Evolutionary conservation across 1,284 basidiomycete genomes (phyloP), one percentile per base, ranked within the genome.

Genomic region (Mycena citricolor): DNA sequence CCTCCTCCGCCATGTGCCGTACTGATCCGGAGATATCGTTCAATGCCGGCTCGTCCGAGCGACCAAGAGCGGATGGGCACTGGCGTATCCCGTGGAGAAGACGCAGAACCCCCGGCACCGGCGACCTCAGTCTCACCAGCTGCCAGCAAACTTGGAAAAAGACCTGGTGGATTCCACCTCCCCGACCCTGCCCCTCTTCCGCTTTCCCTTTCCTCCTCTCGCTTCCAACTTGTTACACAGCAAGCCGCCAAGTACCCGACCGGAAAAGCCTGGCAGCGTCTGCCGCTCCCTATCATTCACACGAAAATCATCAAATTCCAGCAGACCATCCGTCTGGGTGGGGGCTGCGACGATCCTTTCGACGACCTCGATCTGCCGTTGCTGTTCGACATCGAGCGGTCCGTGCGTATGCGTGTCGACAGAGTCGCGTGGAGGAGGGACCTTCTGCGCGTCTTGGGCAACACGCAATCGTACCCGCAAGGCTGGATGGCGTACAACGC

Each of bases 401-500:
- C 47, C 17, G 33, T 40, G 10, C 38, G 26, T 32, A 23, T 23
- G 23, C 32, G 26, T 32, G 46, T 42, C 49, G 48, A 57, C 40
- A 37, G 42, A 8, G 46, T 58, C 14, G 45, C 34, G 24, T 47
- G 46, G 33, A 52, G 61, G 39, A 43, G 55, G 37, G 29, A 64
- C 54, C 52, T 63, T 33, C 56, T 68, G 19, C 48, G 57, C 30
- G 56, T 64, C 32, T 57, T 75, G 28, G 66, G 68, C 23, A 63
- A 57, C n/a, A 63, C 74, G 2, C 56, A 66, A 21, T 71, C 69
- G n/a, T 60, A 66, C 21, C 57, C 64, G 30, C 67, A 74, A 28
- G 80, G 74, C 3, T 88, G 86, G 85, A 55, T 67, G 12, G 77
- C 82, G 5, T 87, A 86, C 59, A 62, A 69, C 43, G 57, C 61